Conservation (phyloP, 2,329 filamentous ascomycete species). For the Tolypocladium cylindrosporum region DNA sequence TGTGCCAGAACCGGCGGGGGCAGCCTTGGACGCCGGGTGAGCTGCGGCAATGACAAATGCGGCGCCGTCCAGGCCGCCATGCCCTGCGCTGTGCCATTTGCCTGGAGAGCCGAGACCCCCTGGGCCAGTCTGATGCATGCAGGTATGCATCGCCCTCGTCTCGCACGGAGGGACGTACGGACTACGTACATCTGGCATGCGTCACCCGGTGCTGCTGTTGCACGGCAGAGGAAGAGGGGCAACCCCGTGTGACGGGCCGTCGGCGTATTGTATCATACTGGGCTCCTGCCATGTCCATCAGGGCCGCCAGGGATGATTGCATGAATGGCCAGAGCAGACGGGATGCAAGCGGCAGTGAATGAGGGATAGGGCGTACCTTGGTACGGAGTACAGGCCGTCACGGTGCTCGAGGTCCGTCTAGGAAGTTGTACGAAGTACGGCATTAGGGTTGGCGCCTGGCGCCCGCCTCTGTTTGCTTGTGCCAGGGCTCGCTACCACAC, state of each 20-base stretch:
- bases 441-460: not conserved
- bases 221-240: not conserved
- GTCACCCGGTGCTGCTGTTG: not conserved
- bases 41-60: not conserved
- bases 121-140: not conserved
- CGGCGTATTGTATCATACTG: not conserved
- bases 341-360: not conserved
- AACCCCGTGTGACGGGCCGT: not conserved
- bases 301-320: not conserved
- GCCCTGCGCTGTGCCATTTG: not conserved
- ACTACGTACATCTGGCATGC: not conserved
- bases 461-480: not conserved
- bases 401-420: not conserved
- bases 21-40: not conserved
- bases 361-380: not conserved
- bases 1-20: not conserved
- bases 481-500: not conserved
- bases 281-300: not conserved
- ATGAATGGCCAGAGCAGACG: not conserved
- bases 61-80: not conserved
- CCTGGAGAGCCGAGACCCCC: not conserved
- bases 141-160: not conserved
- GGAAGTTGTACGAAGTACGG: not conserved
- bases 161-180: not conserved
- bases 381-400: no score